Conservation (phyloP, 2,329 filamentous ascomycete genomes). For the Tothia fuscella region DNA sequence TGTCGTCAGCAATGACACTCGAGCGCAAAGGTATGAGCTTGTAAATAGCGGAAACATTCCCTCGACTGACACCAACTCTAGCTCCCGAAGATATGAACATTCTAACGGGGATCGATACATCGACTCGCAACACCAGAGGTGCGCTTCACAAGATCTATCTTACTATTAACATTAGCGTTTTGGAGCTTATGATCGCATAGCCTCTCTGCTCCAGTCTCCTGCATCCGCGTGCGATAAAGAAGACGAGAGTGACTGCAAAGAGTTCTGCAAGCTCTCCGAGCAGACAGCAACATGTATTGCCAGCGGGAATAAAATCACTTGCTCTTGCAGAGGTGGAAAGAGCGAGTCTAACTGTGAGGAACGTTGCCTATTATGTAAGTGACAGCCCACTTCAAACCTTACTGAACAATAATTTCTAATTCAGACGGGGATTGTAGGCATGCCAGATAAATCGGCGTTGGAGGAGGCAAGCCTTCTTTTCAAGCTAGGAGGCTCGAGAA, state of each 20-base stretch:
- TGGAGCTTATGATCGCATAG: background rate
- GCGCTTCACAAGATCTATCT: too few relatives aligned
- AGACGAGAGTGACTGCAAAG: slow-evolving; percentile 7
- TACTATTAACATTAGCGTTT: background rate
- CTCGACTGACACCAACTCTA: background rate
- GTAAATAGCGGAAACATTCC: background rate
- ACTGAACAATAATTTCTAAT: background rate
- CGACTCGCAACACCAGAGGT: background rate
- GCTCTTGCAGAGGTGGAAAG: slow-evolving; percentile 9
- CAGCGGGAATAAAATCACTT: slow-evolving; percentile 7
- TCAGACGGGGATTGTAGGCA: background rate
- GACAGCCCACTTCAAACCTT: background rate
- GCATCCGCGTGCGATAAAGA: slow-evolving; percentile 8
- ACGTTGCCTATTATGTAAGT: slow-evolving; percentile 7
- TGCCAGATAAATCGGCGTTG: slow-evolving; percentile 8
- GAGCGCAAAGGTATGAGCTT: slow-evolving; percentile 5
- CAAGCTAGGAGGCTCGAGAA: slow-evolving; percentile 3
- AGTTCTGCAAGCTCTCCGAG: slow-evolving; percentile 7
- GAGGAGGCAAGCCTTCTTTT: slow-evolving; percentile 4
- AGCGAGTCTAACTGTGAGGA: slow-evolving; percentile 10
- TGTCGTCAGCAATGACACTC: slow-evolving; percentile 8
- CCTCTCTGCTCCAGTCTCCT: background rate
- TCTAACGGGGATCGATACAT: background rate
- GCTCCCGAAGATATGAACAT: background rate
- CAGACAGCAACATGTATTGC: slow-evolving; percentile 4